Evolutionary conservation across 306 rosid genomes (phyloP), one percentile per base, ranked within the genome.

Genomic region (Prunus kanzakura): DNA sequence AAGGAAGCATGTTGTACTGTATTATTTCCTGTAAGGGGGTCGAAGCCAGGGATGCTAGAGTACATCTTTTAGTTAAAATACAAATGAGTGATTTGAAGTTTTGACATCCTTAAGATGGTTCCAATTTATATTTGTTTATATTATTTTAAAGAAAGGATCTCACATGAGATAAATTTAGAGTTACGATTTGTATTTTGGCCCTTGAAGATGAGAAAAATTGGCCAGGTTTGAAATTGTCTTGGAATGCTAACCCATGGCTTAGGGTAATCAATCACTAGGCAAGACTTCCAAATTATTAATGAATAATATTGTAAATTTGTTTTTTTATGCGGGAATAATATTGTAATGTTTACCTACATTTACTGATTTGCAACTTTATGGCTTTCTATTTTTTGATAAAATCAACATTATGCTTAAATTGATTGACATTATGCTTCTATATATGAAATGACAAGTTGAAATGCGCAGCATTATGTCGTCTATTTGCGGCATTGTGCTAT

Each of bases 91-190:
- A 58, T 49, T 52, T 78, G 41, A 72, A 56, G 35, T 56, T 76
- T 69, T 77, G 73, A 68, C 23, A 58, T 51, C 52, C 55, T 35
- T 50, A 4, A 41, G 23, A 22, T 45, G 77, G 77, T 60, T 72
- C 64, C 57, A 45, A 25, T 19, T 15, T 45, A 22, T 27, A 45
- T 45, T 47, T 60, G 57, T 27, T 60, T 18, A 29, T 43, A 45
- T 18, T 6, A 16, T 16, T 7, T 14, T 73, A 45, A 60, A 32
- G 22, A 73, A 13, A 72, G 20, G 23, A 20, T 9, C 13, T 4
- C 35, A 23, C 2, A 32, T 58, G 25, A 12, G 68, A 46, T 60
- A 30, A 57, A 45, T 57, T 41, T 73, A 25, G 46, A 16, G 56
- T 4, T 18, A 14, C 27, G 41, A 22, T 57, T 22, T 56, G 55